Base-by-base conservation (phyloP, 768 basidiomycete species). In the Amanita thiersii region DNA sequence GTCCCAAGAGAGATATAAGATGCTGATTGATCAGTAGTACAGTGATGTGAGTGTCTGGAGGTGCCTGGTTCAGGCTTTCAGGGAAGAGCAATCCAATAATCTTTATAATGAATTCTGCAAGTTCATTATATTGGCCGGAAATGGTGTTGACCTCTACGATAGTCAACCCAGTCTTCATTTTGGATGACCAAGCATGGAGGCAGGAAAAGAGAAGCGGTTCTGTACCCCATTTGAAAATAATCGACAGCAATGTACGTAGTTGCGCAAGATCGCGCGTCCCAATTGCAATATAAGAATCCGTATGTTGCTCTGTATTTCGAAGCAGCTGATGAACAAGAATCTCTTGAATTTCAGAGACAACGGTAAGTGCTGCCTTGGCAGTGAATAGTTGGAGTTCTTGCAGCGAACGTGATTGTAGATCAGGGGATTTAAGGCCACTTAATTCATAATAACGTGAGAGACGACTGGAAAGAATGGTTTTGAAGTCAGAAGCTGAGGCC, bases 151-250 rank as follows among this genome's bases (percentile, higher is more conserved):
- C 52, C 40, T 79, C 72, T 24, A 73, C 64, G 34, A 75, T 64
- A 43, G 56, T 64, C 4, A 64, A 50, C n/a, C 47, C 52, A 5
- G 46, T 39, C 11, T 28, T 46, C 14, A 49, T 25, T 26, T 56
- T 59, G 33, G 50, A 49, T 12, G 65, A 62, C 72, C 67, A 72
- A 28, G 60, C 54, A 37, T 57, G 55, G 18, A 53, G 52, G n/a
- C 78, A 58, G 37, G 62, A 65, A 9, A 56, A 48, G 28, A 83
- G 62, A 3, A 81, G 53, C 2, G 73, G 73, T 10, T 79, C 71
- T 2, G 76, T 56, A 5, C 75, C 81, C 86, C 86, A 86, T 49
- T 76, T 79, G 53, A 89, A 84, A 19, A 73, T 56, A 45, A 89
- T 70, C 10, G 81, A 73, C 11, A 85, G 54, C 21, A 88, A 64